These are phyloP conservation scores for Ascosphaera apis DNA, from an alignment of 2,329 filamentous ascomycete species.

Conservation along the genomic window DNA sequence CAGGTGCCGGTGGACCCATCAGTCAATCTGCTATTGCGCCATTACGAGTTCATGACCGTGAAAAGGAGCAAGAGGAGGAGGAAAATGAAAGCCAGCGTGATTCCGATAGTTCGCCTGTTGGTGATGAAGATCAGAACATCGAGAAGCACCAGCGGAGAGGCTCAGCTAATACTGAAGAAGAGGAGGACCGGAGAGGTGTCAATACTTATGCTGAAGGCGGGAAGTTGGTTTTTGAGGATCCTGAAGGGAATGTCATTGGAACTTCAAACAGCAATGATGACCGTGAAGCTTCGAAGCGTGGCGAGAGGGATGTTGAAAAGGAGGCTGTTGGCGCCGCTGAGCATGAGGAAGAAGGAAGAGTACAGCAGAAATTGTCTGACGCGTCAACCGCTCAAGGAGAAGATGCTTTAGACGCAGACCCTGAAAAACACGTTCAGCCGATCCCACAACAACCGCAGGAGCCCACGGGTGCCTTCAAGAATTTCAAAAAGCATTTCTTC, in stretches of 20 bases:
- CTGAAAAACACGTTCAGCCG: too few relatives aligned
- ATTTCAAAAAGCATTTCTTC: conserved; percentile 25
- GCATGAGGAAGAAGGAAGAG: neutral
- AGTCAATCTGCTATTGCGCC: conserved; percentile 77
- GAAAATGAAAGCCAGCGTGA: conserved; percentile 15
- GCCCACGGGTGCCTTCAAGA: conserved; percentile 11
- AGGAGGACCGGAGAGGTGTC: too few relatives aligned
- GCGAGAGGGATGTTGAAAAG: conserved; percentile 14
- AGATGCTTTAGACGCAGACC: too few relatives aligned
- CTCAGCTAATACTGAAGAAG: too few relatives aligned
- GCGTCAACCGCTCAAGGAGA: too few relatives aligned
- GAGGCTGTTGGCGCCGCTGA: conserved; percentile 4
- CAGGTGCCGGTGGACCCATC: conserved; percentile 63
- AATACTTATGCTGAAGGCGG: conserved; percentile 48
- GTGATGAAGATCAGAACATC: too few relatives aligned
- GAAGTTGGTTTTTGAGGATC: conserved; percentile 59
- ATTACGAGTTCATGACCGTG: too few relatives aligned
- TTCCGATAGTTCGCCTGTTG: too few relatives aligned
- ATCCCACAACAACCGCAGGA: conserved; percentile 3
- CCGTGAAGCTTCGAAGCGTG: conserved; percentile 7
- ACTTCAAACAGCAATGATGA: conserved; percentile 24
- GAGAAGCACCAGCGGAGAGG: too few relatives aligned
- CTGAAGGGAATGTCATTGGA: conserved; percentile 64
- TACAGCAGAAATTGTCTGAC: too few relatives aligned
- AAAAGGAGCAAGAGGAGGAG: conserved; percentile 22